These are phyloP conservation scores for Pichia cactophila DNA, from an alignment of 1,139 yeast species.

Conservation along the genomic window DNA sequence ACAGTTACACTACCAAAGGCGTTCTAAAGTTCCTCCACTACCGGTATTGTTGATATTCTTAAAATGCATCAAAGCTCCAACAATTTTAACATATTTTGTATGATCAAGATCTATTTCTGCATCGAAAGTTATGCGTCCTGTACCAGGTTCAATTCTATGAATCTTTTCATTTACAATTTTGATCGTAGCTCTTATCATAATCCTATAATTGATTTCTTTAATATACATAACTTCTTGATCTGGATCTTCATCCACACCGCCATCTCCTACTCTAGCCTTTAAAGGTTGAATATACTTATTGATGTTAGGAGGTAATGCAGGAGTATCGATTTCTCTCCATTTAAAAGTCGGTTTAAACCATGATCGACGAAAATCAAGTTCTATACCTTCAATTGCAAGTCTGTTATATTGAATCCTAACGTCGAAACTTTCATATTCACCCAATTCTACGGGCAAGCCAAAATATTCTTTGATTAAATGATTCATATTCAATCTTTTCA, in stretches of 20 bases:
- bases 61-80: constrained; percentile 21
- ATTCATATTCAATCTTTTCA: constrained; percentile 25
- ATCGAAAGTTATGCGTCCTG: constrained; percentile 24
- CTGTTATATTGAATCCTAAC: constrained; percentile 24
- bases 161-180: constrained; percentile 15
- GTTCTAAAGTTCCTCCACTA: constrained; percentile 19
- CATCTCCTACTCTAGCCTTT: constrained; percentile 12
- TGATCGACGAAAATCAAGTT: constrained; percentile 24
- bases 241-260: constrained; percentile 17
- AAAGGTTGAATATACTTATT: constrained; percentile 26
- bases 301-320: constrained; percentile 22
- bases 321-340: constrained; percentile 22
- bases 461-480: constrained; percentile 20
- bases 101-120: constrained; percentile 30
- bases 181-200: constrained; percentile 24
- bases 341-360: constrained; percentile 23
- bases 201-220: constrained; percentile 23
- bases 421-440: constrained; percentile 22
- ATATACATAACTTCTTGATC: constrained; percentile 19
- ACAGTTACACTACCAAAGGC: constrained; percentile 19
- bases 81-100: constrained; percentile 25
- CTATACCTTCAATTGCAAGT: constrained; percentile 24
- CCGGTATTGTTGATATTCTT: constrained; percentile 14
- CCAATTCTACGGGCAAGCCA: constrained; percentile 26
- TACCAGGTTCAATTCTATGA: constrained; percentile 19